Conservation (phyloP, 73 alveolate genomes). For the Breviolum minutum region DNA sequence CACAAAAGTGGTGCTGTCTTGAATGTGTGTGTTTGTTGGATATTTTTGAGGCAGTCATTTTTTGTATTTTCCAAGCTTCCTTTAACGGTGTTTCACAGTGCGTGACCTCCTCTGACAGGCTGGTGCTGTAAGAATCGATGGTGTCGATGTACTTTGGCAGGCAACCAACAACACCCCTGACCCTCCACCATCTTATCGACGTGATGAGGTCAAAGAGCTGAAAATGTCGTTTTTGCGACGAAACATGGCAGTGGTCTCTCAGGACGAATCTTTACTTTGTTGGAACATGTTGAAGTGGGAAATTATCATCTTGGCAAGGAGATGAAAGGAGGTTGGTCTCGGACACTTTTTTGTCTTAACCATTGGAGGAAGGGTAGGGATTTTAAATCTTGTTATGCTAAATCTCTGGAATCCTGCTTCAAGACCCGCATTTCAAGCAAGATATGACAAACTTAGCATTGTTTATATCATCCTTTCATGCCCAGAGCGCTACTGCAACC, state of each 20-base stretch:
- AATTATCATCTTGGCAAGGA: too few relatives aligned
- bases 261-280: conserved; percentile 96
- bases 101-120: neutral
- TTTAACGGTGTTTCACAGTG: neutral
- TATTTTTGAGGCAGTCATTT: neutral
- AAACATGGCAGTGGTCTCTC: conserved; percentile 98
- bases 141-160: conserved; percentile 38
- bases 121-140: conserved; percentile 67
- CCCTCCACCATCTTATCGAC: neutral
- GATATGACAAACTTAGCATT: too few relatives aligned
- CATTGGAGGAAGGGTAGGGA: too few relatives aligned
- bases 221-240: conserved; percentile 97
- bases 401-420: too few relatives aligned
- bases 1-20: too few relatives aligned
- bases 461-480: too few relatives aligned
- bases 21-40: neutral
- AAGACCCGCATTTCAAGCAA: too few relatives aligned
- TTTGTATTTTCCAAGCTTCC: neutral
- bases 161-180: neutral
- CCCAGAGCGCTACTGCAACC: too few relatives aligned
- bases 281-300: too few relatives aligned
- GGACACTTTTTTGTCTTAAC: too few relatives aligned
- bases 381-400: too few relatives aligned
- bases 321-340: too few relatives aligned
- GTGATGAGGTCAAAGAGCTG: conserved; percentile 97